phyloP scores from a whole-genome alignment of 768 basidiomycete genomes.

The Mycena chlorophos region DNA sequence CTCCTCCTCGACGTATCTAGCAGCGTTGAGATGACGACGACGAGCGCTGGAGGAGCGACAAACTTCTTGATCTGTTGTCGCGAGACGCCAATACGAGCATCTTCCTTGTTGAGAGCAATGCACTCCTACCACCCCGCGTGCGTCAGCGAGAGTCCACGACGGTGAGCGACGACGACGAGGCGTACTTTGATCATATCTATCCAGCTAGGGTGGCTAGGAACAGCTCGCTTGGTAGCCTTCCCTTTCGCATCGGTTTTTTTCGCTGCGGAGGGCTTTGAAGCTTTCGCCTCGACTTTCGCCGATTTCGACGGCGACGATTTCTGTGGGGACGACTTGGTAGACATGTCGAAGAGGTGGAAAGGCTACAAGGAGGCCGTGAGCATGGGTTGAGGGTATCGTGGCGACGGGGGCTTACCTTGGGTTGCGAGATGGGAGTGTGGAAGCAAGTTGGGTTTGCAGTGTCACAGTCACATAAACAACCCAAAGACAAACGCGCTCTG shows the following conservation, averaged over 20 bases:
- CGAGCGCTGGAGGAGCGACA: constrained; percentile 1
- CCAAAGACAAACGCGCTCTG: background rate
- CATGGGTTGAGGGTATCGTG: no score
- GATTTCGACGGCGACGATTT: no score
- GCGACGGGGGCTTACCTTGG: background rate
- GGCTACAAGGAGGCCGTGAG: no score
- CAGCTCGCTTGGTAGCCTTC: constrained; percentile 48
- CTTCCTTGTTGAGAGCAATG: constrained; percentile 70
- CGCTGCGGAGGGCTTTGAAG: constrained; percentile 5
- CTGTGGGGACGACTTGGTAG: no score
- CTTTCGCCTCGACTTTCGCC: no score
- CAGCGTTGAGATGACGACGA: constrained; percentile 12
- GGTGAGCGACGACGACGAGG: background rate
- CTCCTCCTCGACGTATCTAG: constrained; percentile 78
- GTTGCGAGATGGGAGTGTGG: background rate
- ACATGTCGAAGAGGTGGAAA: no score
- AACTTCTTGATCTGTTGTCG: constrained; percentile 94
- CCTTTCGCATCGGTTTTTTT: constrained; percentile 41
- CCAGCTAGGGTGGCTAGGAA: constrained; percentile 64
- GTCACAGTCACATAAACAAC: background rate
- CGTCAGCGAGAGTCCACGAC: background rate
- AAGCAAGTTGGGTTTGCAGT: background rate
- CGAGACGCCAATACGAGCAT: constrained; percentile 81
- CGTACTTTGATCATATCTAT: constrained; percentile 78
- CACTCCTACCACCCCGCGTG: constrained; percentile 63